phyloP scores from a whole-genome alignment of 306 rosid species.

The Pyrus pyrifolia region DNA sequence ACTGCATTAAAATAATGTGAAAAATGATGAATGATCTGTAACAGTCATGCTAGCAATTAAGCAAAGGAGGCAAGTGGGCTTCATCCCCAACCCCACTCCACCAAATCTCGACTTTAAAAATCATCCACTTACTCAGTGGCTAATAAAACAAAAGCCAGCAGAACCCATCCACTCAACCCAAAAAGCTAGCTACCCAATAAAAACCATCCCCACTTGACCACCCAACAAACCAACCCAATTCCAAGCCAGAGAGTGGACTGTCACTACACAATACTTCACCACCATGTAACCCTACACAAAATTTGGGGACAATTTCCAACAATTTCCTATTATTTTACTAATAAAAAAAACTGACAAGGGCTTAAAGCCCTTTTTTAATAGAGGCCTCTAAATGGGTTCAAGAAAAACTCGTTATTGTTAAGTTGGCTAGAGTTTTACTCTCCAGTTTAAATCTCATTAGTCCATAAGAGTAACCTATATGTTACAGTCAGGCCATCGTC shows the following conservation, averaged over 20 bases:
- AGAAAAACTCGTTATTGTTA: no score
- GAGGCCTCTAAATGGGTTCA: neutral
- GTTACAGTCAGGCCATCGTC: no score
- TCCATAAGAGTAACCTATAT: no score
- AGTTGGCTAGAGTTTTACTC: neutral
- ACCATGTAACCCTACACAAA: neutral
- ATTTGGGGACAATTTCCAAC: neutral
- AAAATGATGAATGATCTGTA: neutral
- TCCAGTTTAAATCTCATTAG: fast-evolving
- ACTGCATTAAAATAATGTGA: neutral
- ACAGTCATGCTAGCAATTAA: neutral
- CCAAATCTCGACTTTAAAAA: slow-evolving; percentile 16
- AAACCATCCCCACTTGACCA: neutral
- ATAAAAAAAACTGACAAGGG: neutral
- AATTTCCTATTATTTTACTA: neutral
- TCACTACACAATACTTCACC: slow-evolving; percentile 4
- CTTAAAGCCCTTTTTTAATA: neutral
- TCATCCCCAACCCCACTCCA: slow-evolving; percentile 19
- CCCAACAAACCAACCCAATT: neutral
- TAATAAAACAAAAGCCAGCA: slow-evolving; percentile 10
- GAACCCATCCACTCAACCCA: neutral
- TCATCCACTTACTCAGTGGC: slow-evolving; percentile 14
- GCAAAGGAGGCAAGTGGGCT: slow-evolving; percentile 6
- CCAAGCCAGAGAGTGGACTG: neutral
- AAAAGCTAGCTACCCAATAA: neutral